Conservation (phyloP, 2,329 filamentous ascomycete genomes). For the Chalaropsis ovoidea region DNA sequence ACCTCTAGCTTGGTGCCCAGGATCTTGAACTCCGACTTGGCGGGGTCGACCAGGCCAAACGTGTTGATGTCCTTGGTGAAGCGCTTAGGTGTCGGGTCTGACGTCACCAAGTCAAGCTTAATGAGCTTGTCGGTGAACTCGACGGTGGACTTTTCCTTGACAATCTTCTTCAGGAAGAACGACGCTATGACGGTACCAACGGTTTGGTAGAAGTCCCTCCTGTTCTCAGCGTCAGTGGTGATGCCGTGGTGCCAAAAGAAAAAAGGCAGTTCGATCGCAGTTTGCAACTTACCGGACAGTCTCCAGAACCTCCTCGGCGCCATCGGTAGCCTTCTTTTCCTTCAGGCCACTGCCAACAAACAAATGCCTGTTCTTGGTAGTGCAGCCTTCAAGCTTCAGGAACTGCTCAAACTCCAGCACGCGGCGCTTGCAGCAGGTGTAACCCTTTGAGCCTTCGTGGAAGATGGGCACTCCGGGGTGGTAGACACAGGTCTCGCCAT, state of each 20-base stretch:
- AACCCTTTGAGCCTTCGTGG: conserved; percentile 96
- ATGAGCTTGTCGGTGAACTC: conserved; percentile 55
- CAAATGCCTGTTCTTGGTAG: conserved; percentile 68
- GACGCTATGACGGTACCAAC: conserved; percentile 73
- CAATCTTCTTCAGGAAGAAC: conserved; percentile 94
- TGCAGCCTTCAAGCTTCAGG: conserved; percentile 87
- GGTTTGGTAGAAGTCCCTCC: conserved; percentile 91
- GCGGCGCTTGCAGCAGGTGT: conserved; percentile 88
- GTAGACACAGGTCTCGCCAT: conserved; percentile 69
- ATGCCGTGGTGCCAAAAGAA: neutral
- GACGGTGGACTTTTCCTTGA: conserved; percentile 66
- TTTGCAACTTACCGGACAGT: conserved; percentile 54
- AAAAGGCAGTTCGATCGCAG: neutral
- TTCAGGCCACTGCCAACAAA: conserved; percentile 72
- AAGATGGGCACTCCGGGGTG: conserved; percentile 89
- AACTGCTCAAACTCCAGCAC: conserved; percentile 98
- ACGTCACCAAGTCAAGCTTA: conserved; percentile 73
- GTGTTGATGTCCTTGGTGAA: conserved; percentile 65
- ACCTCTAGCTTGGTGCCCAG: conserved; percentile 85
- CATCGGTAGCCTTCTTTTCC: conserved; percentile 38
- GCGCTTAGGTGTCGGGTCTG: conserved; percentile 65
- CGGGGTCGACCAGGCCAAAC: conserved; percentile 65
- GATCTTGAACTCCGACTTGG: conserved; percentile 66
- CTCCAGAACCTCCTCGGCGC: conserved; percentile 62
- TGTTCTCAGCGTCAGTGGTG: conserved; percentile 21